A percentile compares a stretch with the other conserved stretches of the same genome.
Conservation (phyloP, 306 rosid genomes). For the Casuarina equisetifolia region DNA sequence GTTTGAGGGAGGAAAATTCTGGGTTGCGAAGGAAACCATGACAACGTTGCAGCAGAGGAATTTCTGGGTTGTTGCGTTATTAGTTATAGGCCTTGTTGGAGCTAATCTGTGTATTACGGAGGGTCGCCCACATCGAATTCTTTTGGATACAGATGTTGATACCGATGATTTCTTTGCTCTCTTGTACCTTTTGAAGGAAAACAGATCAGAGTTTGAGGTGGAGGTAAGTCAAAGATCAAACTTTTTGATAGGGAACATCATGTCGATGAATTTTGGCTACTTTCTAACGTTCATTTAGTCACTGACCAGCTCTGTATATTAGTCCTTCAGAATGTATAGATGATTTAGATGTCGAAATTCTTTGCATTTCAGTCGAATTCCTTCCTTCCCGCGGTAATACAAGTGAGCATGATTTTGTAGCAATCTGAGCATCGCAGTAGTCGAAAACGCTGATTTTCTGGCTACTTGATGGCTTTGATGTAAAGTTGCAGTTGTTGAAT, state of each 20-base stretch:
- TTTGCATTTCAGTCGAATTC: not conserved
- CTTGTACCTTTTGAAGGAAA: conserved; percentile 82
- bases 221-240: conserved; percentile 48
- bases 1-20: conserved; percentile 23
- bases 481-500: not conserved
- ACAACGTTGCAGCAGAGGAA: conserved; percentile 51
- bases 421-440: not conserved
- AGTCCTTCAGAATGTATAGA: not conserved
- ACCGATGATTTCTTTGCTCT: conserved; percentile 84
- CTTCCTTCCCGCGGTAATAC: not conserved
- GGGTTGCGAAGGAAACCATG: conserved; percentile 28
- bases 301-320: not conserved
- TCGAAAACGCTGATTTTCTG: not conserved
- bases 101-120: conserved; percentile 34
- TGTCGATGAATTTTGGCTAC: not conserved
- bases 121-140: conserved; percentile 63
- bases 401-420: not conserved
- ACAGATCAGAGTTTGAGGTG: conserved; percentile 75
- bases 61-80: conserved; percentile 28
- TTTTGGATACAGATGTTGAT: conserved; percentile 83
- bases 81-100: conserved; percentile 36
- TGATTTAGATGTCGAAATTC: not conserved
- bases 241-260: conserved; percentile 1
- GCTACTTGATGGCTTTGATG: not conserved
- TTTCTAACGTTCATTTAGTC: not conserved